Base-by-base conservation (phyloP, 108 stramenopile species). In the Asterionellopsis glacialis region DNA sequence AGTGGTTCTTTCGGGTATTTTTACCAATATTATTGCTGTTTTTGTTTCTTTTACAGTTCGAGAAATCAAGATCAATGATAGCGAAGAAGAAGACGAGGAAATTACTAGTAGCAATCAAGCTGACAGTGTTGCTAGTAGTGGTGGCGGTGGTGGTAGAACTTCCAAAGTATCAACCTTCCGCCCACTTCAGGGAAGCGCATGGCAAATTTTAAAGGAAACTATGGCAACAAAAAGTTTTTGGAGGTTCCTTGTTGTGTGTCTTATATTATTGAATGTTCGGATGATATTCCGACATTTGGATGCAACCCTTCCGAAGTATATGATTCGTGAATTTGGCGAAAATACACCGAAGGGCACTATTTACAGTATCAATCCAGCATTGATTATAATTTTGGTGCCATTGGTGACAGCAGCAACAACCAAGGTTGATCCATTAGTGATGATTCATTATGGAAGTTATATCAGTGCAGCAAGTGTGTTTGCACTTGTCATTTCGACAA, bases 251-350 rank as follows among this genome's bases (percentile, higher is more conserved):
- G 61, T 79, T 7, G 84, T 93, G 1, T 67, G 79, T 19, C 43
- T 93, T n/a, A 74, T 93, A n/a, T 83, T 80, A 26, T 63, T 93
- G 21, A 93, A 93, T 68, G 82, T 93, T 1, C 69, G 84, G 42
- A 86, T 83, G 79, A 80, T 93, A 12, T 93, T 93, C 57, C 74
- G 91, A 1, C 91, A 93, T 56, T 58, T 93, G 53, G 91, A 93
- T 61, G 91, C 84, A 9, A 93, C 91, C 14, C 61, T 88, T 5
- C 91, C 91, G 22, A 93, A 88, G 42, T 93, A 88, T 56, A 81
- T 93, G 80, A 52, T 90, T 9, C 68, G 91, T 41, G 85, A 84
- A 54, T 88, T 88, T 63, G 91, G 91, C 7, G 65, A 77, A 14
- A 45, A 80, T 41, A 76, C 82, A 0, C 70, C 87, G 0, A 90